Percentiles rank a stretch among this genome's conserved stretches.
phyloP scores from a whole-genome alignment of 495 filamentous ascomycete genomes.

The Aspergillus homomorphus region DNA sequence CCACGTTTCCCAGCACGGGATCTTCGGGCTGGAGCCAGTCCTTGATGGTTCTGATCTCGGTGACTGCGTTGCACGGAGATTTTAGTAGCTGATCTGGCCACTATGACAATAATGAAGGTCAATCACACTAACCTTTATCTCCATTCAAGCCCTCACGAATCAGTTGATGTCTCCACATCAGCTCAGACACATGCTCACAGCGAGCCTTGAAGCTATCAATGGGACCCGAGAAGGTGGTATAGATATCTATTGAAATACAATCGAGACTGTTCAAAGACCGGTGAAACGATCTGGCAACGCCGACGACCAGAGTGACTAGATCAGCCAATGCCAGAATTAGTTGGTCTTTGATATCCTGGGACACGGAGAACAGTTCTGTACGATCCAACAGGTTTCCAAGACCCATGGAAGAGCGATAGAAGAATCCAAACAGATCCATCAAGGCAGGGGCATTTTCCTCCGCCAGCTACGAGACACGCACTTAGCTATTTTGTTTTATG shows the following conservation, averaged over 20 bases:
- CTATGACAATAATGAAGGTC: not conserved
- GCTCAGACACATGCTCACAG: conserved; percentile 30
- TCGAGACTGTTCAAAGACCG: conserved; percentile 22
- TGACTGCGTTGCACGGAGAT: conserved; percentile 6
- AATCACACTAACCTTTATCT: conserved; percentile 15
- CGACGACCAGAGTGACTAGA: conserved; percentile 33
- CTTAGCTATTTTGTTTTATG: not conserved
- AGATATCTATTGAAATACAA: conserved; percentile 34
- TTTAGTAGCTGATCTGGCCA: not conserved
- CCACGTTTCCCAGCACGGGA: conserved; percentile 20
- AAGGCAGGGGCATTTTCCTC: conserved; percentile 34
- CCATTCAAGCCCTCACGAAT: conserved; percentile 22
- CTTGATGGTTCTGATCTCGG: conserved; percentile 21
- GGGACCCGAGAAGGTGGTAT: conserved; percentile 28
- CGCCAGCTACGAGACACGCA: conserved; percentile 23
- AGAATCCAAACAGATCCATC: conserved; percentile 36
- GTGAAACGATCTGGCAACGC: conserved; percentile 33
- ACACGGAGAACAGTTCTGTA: conserved; percentile 33
- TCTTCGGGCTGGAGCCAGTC: conserved; percentile 26
- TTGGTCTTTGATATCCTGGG: conserved; percentile 41
- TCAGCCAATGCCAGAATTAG: conserved; percentile 35
- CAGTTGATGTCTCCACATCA: conserved; percentile 40
- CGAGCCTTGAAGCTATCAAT: conserved; percentile 33
- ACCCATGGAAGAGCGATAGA: conserved; percentile 32
- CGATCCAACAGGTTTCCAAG: conserved; percentile 35